Base-by-base conservation (phyloP, 208 protist genomes). In the Entamoeba histolytica region DNA sequence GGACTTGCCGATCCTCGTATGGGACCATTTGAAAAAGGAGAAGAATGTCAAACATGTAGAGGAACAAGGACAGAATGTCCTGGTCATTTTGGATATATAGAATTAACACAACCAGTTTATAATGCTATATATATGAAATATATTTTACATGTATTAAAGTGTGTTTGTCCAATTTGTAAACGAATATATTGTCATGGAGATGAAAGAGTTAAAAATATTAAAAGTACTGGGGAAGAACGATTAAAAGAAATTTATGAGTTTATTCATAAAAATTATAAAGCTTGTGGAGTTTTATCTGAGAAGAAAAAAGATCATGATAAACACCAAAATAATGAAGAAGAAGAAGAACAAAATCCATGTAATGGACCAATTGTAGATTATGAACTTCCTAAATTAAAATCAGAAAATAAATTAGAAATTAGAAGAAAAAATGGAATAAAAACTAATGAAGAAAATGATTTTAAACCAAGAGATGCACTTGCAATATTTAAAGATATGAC, bases 11-110 rank as follows among this genome's bases (percentile, higher is more conserved):
- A 98, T 94, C 96, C 94, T 47, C 92, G 94, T 15, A 96, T 98
- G 96, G 97, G 97, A 91, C 96, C 96, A 17, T 95, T 97, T 49
- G 96, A 97, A 49, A 73, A 94, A 44, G 15, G 91, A 1, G 92
- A 95, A 50, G 92, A 91, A 14, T 97, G 97, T 93, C 12, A 94
- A 50, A 97, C 94, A 5, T 98, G 97, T 93, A 23, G 61, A 7
- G 94, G 94, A 49, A 94, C 87, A 3, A 49, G 51, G 47, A 91
- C 47, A 0, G 93, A 95, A 28, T 98, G 97, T 94, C 98, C 98
- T 4, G 99, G 99, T 14, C 98, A 99, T 95, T 99, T 99, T 95
- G 98, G 98, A n/a, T 97, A 99, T 95, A 96, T 99, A 17, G 97
- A 98, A 57, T 97, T 99, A 7, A 97, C 96, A 8, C 96, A 98